Evolutionary conservation across 2,329 filamentous ascomycete species (phyloP).

Genomic region (Celoporthe dispersa): DNA sequence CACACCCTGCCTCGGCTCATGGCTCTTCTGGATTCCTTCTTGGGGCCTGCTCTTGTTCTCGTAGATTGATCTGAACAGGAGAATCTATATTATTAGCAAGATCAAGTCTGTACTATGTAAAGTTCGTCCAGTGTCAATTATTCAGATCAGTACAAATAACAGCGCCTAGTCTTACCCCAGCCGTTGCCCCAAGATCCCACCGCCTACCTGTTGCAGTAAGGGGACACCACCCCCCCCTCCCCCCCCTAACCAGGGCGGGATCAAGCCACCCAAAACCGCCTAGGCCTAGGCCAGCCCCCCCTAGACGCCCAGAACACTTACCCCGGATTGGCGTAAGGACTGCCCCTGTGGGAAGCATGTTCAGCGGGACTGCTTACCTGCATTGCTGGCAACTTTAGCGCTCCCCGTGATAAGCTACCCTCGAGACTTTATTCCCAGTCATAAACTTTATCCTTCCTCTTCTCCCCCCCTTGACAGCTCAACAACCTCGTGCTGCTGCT

Average conservation of each 20-base stretch:
- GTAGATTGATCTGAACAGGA: too few relatives aligned
- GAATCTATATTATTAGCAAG: too few relatives aligned
- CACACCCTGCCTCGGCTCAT: too few relatives aligned
- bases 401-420: constrained; percentile 6
- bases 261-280: too few relatives aligned
- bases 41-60: too few relatives aligned
- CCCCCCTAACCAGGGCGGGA: too few relatives aligned
- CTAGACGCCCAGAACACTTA: constrained; percentile 14
- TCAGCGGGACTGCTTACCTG: constrained; percentile 6
- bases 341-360: constrained; percentile 7
- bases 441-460: background rate
- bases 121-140: background rate
- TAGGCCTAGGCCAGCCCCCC: constrained; percentile 4
- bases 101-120: too few relatives aligned
- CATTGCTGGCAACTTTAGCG: constrained; percentile 16
- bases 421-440: background rate
- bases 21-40: too few relatives aligned
- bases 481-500: background rate
- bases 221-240: too few relatives aligned
- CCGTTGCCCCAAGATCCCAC: background rate
- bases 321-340: constrained; percentile 19
- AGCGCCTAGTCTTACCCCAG: background rate
- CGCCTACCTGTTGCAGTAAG: background rate
- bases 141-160: background rate
- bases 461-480: constrained; percentile 5